Percentiles rank a stretch among this genome's conserved stretches.
These are phyloP conservation scores for Prunus davidiana DNA, from an alignment of 306 rosid species.

Conservation along the genomic window DNA sequence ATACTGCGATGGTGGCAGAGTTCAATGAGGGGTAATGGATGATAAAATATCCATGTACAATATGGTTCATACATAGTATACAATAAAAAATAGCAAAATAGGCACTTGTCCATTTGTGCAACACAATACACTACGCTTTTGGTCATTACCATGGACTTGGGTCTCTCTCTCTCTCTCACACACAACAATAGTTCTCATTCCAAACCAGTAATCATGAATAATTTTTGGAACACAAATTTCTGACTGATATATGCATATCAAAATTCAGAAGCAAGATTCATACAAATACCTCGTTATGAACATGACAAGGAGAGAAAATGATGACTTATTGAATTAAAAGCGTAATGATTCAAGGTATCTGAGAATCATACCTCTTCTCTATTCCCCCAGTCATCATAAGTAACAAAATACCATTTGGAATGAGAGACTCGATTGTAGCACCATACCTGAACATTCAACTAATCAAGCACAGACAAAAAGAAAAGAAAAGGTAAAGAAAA, in stretches of 20 bases:
- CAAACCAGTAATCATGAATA: too few relatives aligned
- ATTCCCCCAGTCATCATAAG: constrained; percentile 87
- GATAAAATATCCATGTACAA: too few relatives aligned
- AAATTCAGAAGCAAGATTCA: neutral
- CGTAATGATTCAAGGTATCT: neutral
- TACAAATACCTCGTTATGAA: neutral
- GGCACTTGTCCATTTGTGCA: too few relatives aligned
- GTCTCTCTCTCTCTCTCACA: too few relatives aligned
- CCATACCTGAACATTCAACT: constrained; percentile 72
- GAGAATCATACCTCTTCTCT: constrained; percentile 79
- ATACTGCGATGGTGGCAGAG: too few relatives aligned
- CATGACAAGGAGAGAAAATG: constrained; percentile 4
- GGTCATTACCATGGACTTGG: too few relatives aligned
- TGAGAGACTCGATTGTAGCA: constrained; percentile 69
- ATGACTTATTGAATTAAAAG: neutral
- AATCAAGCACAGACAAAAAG: constrained; percentile 28
- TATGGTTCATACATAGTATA: too few relatives aligned
- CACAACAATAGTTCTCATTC: too few relatives aligned
- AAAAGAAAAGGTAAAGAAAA: constrained; percentile 22
- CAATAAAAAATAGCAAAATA: too few relatives aligned
- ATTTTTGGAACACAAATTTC: neutral
- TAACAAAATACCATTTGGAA: constrained; percentile 72
- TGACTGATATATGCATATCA: neutral
- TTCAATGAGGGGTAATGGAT: too few relatives aligned
- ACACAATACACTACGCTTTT: too few relatives aligned